Base-by-base conservation (phyloP, 2,329 filamentous ascomycete genomes). In the Phyllosticta ampelicida region DNA sequence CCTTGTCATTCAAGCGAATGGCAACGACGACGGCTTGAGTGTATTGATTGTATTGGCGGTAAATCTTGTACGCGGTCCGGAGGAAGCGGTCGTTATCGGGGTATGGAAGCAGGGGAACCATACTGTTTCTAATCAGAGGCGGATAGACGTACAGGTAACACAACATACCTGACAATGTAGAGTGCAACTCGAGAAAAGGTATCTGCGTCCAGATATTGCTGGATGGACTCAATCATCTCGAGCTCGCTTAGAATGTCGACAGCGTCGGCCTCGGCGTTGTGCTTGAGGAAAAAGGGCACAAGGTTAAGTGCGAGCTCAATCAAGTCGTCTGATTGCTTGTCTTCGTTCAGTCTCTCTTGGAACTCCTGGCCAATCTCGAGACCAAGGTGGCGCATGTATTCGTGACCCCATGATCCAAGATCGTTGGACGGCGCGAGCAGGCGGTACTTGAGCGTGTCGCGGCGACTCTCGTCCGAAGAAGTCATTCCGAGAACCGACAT, bases 401-500 rank as follows among this genome's bases (percentile, higher is more conserved):
- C 94, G 72, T 99, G 95, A 60, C 94, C 94, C 94, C 94, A 99
- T 5, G 92, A 96, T 59, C 86, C 88, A 68, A 99, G 90, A 73
- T 99, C 94, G 71, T 90, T 85, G 48, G 90, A 89, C 28, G 91
- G 90, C 36, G 92, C 87, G 61, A 96, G 81, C 55, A 99, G 81
- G 64, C 94, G 86, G 78, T 94, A 99, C 76, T 96, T 97, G 67
- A 99, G 82, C 54, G 94, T 96, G 73, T 99, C 94, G 74, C 95
- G 84, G 72, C 90, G 86, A 68, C 96, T 90, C 74, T 97, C 94
- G 69, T 97, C 92, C 53, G 92, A 96, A 72, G 92, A 96, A 57
- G 94, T 99, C 94, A 99, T 99, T 62, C 92, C 94, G 65, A 99
- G 87, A 53, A 99, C 94, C 13, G 94, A 99, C 55, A 99, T 79